Conservation (phyloP, 2,329 filamentous ascomycete genomes). For the Cordyceps militaris region DNA sequence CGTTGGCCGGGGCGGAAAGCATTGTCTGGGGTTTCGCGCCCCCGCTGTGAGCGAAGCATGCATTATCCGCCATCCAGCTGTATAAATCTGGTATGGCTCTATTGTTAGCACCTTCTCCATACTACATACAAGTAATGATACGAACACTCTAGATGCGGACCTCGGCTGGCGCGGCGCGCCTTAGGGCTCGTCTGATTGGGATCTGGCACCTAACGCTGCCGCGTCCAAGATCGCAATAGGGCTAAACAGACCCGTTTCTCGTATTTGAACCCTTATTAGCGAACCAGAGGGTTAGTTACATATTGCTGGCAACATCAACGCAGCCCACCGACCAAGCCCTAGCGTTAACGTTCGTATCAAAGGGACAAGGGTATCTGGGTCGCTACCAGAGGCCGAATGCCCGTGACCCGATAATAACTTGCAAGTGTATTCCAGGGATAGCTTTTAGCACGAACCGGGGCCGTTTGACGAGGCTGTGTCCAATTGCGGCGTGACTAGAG, state of each 20-base stretch:
- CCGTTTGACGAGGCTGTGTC: background rate
- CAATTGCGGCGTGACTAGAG: too few relatives aligned
- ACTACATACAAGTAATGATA: background rate
- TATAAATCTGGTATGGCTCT: too few relatives aligned
- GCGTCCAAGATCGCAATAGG: background rate
- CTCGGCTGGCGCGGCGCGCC: background rate
- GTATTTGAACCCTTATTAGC: background rate
- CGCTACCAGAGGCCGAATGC: background rate
- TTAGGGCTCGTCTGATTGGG: background rate
- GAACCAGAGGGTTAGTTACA: background rate
- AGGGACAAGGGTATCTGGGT: background rate
- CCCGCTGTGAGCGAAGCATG: too few relatives aligned
- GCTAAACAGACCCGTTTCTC: background rate
- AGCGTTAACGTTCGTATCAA: background rate
- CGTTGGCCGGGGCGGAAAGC: too few relatives aligned
- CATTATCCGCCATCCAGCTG: too few relatives aligned
- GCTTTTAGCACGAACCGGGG: background rate
- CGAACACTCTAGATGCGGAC: background rate
- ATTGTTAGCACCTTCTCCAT: too few relatives aligned
- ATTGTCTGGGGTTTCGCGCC: too few relatives aligned
- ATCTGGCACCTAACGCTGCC: background rate
- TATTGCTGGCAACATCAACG: background rate
- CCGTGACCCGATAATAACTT: background rate
- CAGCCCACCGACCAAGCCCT: slow-evolving; percentile 1
- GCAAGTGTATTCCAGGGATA: background rate